Percentiles rank a stretch among this genome's conserved stretches.
Evolutionary conservation across 1,139 yeast species (phyloP).

Genomic region (Hanseniaspora uvarum): DNA sequence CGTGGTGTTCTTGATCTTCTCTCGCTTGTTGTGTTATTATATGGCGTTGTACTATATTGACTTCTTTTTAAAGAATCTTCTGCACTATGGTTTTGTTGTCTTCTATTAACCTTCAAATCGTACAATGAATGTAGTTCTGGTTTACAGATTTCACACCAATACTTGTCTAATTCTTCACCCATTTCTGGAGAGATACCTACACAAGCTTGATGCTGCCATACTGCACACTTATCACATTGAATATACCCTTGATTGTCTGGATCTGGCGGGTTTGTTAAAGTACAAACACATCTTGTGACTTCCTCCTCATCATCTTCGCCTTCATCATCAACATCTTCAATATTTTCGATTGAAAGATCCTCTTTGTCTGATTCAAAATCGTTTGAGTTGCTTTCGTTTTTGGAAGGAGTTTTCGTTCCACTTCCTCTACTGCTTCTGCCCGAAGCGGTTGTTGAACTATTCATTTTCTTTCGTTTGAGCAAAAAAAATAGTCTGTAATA

Average conservation of each 20-base stretch:
- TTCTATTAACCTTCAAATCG: conserved; percentile 18
- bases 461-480: neutral
- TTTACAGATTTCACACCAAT: conserved; percentile 84
- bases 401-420: neutral
- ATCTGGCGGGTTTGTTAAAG: conserved; percentile 41
- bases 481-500: too few species aligned
- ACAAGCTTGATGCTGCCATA: conserved; percentile 97
- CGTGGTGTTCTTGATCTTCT: conserved; percentile 22
- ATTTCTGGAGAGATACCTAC: conserved; percentile 62
- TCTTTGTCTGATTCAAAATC: neutral
- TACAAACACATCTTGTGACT: conserved; percentile 84
- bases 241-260: conserved; percentile 57
- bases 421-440: neutral
- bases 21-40: neutral
- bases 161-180: conserved; percentile 62
- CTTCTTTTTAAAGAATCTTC: conserved; percentile 14
- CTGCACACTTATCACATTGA: conserved; percentile 82
- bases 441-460: neutral
- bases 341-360: neutral
- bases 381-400: neutral
- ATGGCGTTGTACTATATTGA: conserved; percentile 7
- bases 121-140: conserved; percentile 65
- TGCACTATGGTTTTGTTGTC: neutral
- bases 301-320: conserved; percentile 51
- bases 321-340: conserved; percentile 23